Base-by-base conservation (phyloP, 2,329 filamentous ascomycete genomes). In the Cercospora beticola region DNA sequence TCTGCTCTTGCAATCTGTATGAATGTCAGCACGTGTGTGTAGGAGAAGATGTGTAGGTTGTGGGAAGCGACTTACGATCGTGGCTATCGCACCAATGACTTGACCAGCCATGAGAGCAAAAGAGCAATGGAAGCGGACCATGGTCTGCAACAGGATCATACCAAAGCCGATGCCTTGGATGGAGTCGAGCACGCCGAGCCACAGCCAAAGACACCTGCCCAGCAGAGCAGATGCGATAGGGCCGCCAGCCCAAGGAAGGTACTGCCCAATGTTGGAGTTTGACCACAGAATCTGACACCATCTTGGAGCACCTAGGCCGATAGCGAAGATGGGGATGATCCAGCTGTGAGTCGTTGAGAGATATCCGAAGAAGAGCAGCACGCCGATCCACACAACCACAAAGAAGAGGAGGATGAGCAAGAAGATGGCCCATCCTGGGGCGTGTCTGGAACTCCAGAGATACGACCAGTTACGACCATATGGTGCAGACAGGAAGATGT, bases 231-330 rank as follows among this genome's bases (percentile, higher is more conserved):
- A 84, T 7, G 83, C 82, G 0, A 86, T 78, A 18, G 85, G 84
- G 2, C 81, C 80, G 46, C 86, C 86, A 6, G 86, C 86, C 88
- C 88, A 90, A 2, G 89, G 89, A 2, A 91, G 78, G 74, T 86
- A 90, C 30, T 84, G 80, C 3, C 87, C 89, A 69, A 89, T 85
- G 10, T 85, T 84, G 7, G 84, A 87, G 5, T 85, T 86, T 10
- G 84, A 86, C 89, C 89, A 90, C 76, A 89, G 86, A 76, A 90
- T 89, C 76, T 91, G 89, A 8, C 85, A 85, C 88, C 88, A 91
- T 68, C 88, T 83, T 1, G 89, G 89, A 3, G 88, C 88, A 54
- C 86, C 87, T 12, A 91, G 84, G 14, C 88, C 88, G 68, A 90
- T 87, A 57, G 89, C 88, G 71, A 90, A 89, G 66, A 91, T 85